Evolutionary conservation across 2,329 filamentous ascomycete genomes (phyloP), one percentile per base, ranked within the genome.

Genomic region (Fusarium sp.): DNA sequence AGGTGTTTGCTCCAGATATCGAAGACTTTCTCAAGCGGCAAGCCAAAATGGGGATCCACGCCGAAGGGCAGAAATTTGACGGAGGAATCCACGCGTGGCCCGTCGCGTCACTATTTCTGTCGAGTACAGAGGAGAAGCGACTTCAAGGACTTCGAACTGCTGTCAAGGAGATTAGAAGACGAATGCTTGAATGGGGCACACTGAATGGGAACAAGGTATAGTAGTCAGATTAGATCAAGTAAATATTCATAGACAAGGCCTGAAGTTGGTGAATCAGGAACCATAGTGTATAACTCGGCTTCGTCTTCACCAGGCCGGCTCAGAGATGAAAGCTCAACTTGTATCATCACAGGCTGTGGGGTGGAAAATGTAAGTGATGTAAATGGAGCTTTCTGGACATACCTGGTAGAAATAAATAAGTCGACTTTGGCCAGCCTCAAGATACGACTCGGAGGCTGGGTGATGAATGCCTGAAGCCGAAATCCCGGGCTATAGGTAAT

Each of bases 81-180:
- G 88, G 85, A 13, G 88, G 86, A 3, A 88, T 95, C 54, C 92
- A 96, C 74, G 91, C 88, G 10, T 96, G 92, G 92, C 91, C 91
- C 0, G 88, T 96, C 17, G 89, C 88, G 9, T 80, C 80, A 42
- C 68, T 86, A n/a, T 85, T 86, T 68, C 72, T 87, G 25, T 80
- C 82, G 39, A 77, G 75, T 42, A 78, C 78, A 23, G 70, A 72
- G n/a, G 75, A 80, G 31, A 76, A 80, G 68, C 80, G 86, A 51
- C 71, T 84, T 50, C 79, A 79, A 59, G 85, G 86, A 4, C 70
- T 89, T 61, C 75, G 75, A 63, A 71, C 75, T 67, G 72, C 77
- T 56, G 72, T 75, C 35, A 69, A 67, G 25, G 74, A 77, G 44
- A 74, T 79, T 68, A 77, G 75, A 72, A 69, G 62, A 37, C 68